These are phyloP conservation scores for Adansonia digitata DNA, from an alignment of 345 rosid species.

Conservation along the genomic window DNA sequence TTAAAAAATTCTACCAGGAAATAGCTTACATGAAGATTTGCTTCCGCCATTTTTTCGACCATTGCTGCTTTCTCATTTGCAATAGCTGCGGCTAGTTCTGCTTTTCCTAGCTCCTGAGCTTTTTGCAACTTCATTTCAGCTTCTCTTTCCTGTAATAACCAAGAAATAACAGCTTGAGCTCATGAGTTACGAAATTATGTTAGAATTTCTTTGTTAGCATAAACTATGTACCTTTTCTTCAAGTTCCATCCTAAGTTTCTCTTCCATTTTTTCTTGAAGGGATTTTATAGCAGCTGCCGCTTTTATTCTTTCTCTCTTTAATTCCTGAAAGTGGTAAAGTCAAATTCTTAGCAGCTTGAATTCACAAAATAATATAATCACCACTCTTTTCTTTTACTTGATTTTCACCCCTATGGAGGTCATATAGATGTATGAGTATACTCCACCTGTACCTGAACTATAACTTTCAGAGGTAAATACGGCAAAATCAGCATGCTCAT, in stretches of 20 bases:
- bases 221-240: constrained; percentile 63
- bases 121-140: constrained; percentile 48
- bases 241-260: constrained; percentile 66
- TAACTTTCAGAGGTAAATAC: constrained; percentile 1
- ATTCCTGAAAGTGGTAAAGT: constrained; percentile 50
- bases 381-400: background rate
- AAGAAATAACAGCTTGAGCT: constrained; percentile 20
- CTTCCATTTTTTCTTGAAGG: constrained; percentile 82
- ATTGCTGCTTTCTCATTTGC: constrained; percentile 79
- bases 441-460: background rate
- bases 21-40: constrained; percentile 75
- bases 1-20: background rate
- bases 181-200: background rate
- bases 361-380: constrained; percentile 5
- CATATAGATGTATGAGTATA: background rate
- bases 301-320: constrained; percentile 82
- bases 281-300: constrained; percentile 76
- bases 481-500: background rate
- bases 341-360: constrained; percentile 5
- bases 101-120: constrained; percentile 69
- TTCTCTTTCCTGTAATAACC: constrained; percentile 64
- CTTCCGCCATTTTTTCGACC: constrained; percentile 83
- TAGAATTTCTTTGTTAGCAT: background rate
- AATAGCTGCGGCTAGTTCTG: constrained; percentile 63
- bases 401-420: background rate